Conservation (phyloP, 2,329 filamentous ascomycete genomes). For the Colletotrichum kahawae region DNA sequence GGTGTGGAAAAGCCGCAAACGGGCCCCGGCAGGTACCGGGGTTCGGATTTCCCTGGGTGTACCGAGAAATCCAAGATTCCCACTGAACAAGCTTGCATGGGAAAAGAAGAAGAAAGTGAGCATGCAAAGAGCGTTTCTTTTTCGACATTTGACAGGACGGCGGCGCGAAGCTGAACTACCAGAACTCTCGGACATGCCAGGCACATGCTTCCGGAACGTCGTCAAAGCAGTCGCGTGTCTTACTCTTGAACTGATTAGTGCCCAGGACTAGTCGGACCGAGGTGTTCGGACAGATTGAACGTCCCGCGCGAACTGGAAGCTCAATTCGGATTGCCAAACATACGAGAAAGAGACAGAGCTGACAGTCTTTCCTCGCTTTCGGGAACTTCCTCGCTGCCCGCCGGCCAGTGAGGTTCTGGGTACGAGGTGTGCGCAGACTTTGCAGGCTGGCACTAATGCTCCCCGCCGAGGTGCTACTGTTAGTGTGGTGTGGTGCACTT, state of each 20-base stretch:
- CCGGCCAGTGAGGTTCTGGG: neutral
- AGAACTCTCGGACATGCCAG: neutral
- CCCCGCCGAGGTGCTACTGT: neutral
- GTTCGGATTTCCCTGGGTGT: neutral
- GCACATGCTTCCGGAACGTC: neutral
- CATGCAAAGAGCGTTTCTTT: neutral
- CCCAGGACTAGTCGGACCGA: neutral
- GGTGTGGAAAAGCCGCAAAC: neutral
- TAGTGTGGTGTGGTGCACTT: neutral
- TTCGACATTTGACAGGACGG: neutral
- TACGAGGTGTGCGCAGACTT: neutral
- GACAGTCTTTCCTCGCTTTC: neutral
- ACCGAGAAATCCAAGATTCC: neutral
- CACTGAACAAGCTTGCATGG: neutral
- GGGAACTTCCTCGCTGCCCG: neutral
- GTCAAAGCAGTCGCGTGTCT: neutral
- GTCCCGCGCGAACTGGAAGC: slow-evolving; percentile 7
- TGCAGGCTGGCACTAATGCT: neutral
- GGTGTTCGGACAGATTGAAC: neutral
- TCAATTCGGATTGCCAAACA: neutral
- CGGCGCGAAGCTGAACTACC: neutral
- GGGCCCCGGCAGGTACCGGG: neutral
- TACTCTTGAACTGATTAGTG: neutral
- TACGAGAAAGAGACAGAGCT: neutral
- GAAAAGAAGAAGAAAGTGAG: neutral